Evolutionary conservation across 2,329 filamentous ascomycete genomes (phyloP).

Genomic region (Epichloe bromicola): DNA sequence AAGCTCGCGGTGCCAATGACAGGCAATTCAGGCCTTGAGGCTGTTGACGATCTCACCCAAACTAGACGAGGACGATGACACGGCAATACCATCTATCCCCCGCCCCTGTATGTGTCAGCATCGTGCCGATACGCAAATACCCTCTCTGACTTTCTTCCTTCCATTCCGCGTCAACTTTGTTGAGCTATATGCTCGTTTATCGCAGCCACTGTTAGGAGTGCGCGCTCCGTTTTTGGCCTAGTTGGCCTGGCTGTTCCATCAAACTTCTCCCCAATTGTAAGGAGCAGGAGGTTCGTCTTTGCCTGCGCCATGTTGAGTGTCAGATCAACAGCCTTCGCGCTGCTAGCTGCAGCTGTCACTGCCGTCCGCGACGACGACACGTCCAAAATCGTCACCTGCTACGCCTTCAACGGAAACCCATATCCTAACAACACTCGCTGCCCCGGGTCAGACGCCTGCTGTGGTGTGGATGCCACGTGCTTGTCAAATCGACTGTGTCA

Average conservation of each 20-base stretch:
- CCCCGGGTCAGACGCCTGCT: slow-evolving; percentile 3
- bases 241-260: too few relatives aligned
- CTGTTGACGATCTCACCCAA: neutral
- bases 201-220: too few relatives aligned
- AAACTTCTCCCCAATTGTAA: too few relatives aligned
- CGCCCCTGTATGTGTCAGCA: too few relatives aligned
- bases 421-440: neutral
- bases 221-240: too few relatives aligned
- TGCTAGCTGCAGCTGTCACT: neutral
- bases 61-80: neutral
- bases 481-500: slow-evolving; percentile 2
- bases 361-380: neutral
- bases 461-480: neutral
- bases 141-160: neutral
- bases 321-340: neutral
- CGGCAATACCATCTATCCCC: too few relatives aligned
- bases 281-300: too few relatives aligned
- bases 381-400: neutral
- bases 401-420: neutral
- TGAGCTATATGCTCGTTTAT: too few relatives aligned
- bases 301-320: neutral
- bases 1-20: neutral
- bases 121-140: too few relatives aligned
- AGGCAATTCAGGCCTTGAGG: neutral
- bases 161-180: neutral